Base-by-base conservation (phyloP, 2,329 filamentous ascomycete genomes). In the Cytospora mali region DNA sequence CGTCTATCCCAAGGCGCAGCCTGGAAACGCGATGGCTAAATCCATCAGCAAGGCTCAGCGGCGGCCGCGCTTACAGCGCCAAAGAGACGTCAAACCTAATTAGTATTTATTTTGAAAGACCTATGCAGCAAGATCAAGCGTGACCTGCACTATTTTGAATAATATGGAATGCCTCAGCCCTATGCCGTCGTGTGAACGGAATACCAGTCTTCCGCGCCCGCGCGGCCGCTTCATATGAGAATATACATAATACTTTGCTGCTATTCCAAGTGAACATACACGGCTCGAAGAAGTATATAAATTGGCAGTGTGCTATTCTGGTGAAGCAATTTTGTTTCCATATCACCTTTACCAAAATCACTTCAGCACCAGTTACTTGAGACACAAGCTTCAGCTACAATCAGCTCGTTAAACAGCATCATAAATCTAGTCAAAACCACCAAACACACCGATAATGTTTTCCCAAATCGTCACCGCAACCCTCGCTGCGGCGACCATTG, bases 371-470 rank as follows among this genome's bases (percentile, higher is more conserved):
- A 49, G 5, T 29, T 23, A 13, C 27, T 21, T 11, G 11, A 48
- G 25, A 7, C 25, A 35, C 23, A 29, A 10, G 4, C 6, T 18
- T 51, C 6, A 35, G 13, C 9, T 14, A 39, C 6, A 10, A 31
- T 18, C 29, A 11, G 55, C 14, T 42, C 53, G 11, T 4, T 3
- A 4, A 42, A 6, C 29, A 25, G n/a, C 21, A 5, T 29, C 18
- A 4, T 23, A 16, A 28, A 35, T 3, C 16, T 9, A 13, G 5
- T 21, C 33, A 11, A 13, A 14, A 18, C 23, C 2, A 1, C 18
- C n/a, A 50, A 49, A 7, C 5, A 23, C 10, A 31, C n/a, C 28
- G 66, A 75, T 60, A 55, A 77, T 77, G 75, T 69, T 75, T 31
- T 66, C 71, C 58, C 74, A 72, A 61, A 68, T 69, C 42, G 23